These are phyloP conservation scores for Leccinum broughii DNA, from an alignment of 768 basidiomycete species.

Conservation along the genomic window DNA sequence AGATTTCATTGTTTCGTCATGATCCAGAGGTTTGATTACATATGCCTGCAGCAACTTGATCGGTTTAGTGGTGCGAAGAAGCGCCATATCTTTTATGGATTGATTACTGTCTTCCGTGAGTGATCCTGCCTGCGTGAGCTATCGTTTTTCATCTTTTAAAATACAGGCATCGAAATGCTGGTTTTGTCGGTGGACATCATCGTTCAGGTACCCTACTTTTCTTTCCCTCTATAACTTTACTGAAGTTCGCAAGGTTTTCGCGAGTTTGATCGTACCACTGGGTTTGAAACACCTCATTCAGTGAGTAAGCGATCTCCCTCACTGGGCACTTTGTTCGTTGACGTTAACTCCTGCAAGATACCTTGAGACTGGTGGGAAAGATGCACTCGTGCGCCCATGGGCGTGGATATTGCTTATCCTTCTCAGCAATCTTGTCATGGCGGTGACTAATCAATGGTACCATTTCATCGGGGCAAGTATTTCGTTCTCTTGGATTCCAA, in stretches of 20 bases:
- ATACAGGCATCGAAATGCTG: background rate
- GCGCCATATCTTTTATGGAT: constrained; percentile 2
- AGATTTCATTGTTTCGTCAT: background rate
- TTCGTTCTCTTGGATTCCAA: background rate
- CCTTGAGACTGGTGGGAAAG: constrained; percentile 1
- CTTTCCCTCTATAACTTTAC: background rate
- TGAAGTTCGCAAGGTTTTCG: background rate
- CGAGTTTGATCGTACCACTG: background rate
- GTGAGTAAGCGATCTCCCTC: background rate
- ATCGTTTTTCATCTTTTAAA: background rate
- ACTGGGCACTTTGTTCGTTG: background rate
- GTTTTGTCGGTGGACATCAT: background rate
- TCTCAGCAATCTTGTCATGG: background rate
- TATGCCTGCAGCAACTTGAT: background rate
- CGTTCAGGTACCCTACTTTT: background rate
- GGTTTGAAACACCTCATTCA: constrained; percentile 3
- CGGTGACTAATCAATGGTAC: background rate
- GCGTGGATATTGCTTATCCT: constrained; percentile 4
- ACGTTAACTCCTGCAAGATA: background rate
- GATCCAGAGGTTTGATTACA: background rate
- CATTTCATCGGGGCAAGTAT: background rate
- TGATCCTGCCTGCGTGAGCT: background rate
- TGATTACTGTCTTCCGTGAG: constrained; percentile 8
- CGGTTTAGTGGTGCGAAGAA: constrained; percentile 2
- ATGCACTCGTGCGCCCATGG: constrained; percentile 1